Evolutionary conservation across 2,329 filamentous ascomycete genomes (phyloP), one percentile per base, ranked within the genome.

Genomic region (Byssoonygena ceratinophila): DNA sequence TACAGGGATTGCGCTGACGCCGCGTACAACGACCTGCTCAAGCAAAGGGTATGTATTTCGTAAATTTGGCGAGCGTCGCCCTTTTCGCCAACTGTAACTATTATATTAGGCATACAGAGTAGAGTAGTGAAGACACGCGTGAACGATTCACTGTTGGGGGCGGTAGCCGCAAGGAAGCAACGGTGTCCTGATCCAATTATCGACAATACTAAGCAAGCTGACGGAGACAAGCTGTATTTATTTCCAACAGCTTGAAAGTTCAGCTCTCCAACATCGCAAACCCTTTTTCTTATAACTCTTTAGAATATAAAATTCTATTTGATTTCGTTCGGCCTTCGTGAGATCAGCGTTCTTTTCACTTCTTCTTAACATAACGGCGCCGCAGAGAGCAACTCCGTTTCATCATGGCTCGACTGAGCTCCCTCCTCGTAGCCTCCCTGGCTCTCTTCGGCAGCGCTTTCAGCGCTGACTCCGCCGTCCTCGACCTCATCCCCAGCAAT

Each of bases 401-500:
- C 57, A 70, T 46, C 46, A 75, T 76, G 73, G 67, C 67, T 67
- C 71, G 71, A 54, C 61, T 75, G 58, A 71, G 65, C 64, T 65
- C 66, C 58, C 58, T 76, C 54, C 64, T 76, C 54, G 65, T 74
- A 56, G 69, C 72, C 59, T 66, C 71, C 37, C 68, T 79, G 54
- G 66, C 71, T 51, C 62, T 72, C 55, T 63, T 73, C 52, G 66
- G 67, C 60, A 78, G 75, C 55, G 84, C 85, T 55, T 83, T 86
- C 64, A 69, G 67, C 61, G 80, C 77, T 40, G 82, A 83, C 63
- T 92, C 88, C 52, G 85, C 87, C 53, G 92, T 98, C 58, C 76
- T 94, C 62, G 91, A 97, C 70, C 83, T 98, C 56, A 82, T 85
- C 55, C 89, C 91, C 52, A 75, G 76, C 63, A 98, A 96, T 76